A percentile compares a stretch with the other conserved stretches of the same genome.
Conservation (phyloP, 345 rosid species). For the Euclidium syriacum region DNA sequence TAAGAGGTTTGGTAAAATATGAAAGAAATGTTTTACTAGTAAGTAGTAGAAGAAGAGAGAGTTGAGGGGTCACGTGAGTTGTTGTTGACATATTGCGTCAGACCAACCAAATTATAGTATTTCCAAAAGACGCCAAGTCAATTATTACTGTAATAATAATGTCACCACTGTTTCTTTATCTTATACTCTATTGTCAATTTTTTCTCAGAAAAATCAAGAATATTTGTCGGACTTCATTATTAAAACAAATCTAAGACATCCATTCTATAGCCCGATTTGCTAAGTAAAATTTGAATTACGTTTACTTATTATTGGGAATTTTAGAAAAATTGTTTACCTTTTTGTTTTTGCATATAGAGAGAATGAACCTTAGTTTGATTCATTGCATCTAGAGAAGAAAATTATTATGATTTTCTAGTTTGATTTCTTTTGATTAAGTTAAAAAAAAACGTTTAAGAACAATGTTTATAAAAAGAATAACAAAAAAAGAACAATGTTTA, state of each 20-base stretch:
- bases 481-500: too few species aligned
- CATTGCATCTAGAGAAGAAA: too few species aligned
- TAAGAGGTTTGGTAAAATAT: slow-evolving; percentile 20
- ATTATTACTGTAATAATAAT: slow-evolving; percentile 32
- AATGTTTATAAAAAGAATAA: too few species aligned
- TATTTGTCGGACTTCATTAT: slow-evolving; percentile 22
- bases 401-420: too few species aligned
- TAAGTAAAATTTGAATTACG: background rate
- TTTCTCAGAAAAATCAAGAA: slow-evolving; percentile 18
- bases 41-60: background rate
- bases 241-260: background rate
- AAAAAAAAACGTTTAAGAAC: too few species aligned
- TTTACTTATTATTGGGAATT: background rate
- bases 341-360: too few species aligned
- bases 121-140: slow-evolving; percentile 16
- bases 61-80: slow-evolving; percentile 31
- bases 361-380: too few species aligned
- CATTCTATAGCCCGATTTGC: background rate
- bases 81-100: slow-evolving; percentile 26
- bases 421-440: too few species aligned
- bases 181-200: slow-evolving; percentile 19
- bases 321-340: background rate
- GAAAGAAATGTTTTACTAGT: slow-evolving; percentile 2
- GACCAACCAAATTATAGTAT: slow-evolving; percentile 13
- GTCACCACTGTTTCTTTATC: slow-evolving; percentile 28